Conservation (phyloP, 805 yeast species). For the Suhomyces sp. region DNA sequence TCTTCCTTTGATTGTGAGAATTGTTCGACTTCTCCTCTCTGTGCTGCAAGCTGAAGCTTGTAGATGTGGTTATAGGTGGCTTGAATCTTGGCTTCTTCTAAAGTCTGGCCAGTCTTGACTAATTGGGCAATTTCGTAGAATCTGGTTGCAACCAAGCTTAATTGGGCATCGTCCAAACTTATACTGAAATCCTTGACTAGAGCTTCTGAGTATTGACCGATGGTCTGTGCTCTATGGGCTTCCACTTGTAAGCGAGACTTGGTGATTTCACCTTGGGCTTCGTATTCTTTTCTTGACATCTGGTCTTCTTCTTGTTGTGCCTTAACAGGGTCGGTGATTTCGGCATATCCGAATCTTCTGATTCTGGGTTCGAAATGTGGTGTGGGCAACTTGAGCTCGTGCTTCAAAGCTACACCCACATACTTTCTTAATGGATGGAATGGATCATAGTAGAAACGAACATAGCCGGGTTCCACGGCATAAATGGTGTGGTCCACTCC, state of each 20-base stretch:
- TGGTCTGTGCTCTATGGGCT: constrained; percentile 30
- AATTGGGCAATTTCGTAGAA: constrained; percentile 47
- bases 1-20: constrained; percentile 17
- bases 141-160: constrained; percentile 48
- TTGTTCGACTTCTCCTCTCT: constrained; percentile 37
- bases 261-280: constrained; percentile 53
- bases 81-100: constrained; percentile 57
- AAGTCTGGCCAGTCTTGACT: constrained; percentile 56
- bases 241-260: constrained; percentile 42
- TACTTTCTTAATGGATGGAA: constrained; percentile 92
- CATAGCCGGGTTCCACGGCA: constrained; percentile 91
- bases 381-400: constrained; percentile 69
- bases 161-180: constrained; percentile 24
- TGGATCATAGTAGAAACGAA: constrained; percentile 88
- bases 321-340: constrained; percentile 47
- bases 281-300: constrained; percentile 66
- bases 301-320: constrained; percentile 60
- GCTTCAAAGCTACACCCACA: constrained; percentile 79
- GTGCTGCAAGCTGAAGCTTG: constrained; percentile 41
- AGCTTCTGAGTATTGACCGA: constrained; percentile 10
- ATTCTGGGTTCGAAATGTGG: constrained; percentile 88
- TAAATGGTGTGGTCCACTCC: constrained; percentile 93
- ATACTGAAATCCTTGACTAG: constrained; percentile 29
- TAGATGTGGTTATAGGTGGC: constrained; percentile 53
- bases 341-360: constrained; percentile 77